Base-by-base conservation (phyloP, 495 filamentous ascomycete species). In the Talaromyces nanjingensis region DNA sequence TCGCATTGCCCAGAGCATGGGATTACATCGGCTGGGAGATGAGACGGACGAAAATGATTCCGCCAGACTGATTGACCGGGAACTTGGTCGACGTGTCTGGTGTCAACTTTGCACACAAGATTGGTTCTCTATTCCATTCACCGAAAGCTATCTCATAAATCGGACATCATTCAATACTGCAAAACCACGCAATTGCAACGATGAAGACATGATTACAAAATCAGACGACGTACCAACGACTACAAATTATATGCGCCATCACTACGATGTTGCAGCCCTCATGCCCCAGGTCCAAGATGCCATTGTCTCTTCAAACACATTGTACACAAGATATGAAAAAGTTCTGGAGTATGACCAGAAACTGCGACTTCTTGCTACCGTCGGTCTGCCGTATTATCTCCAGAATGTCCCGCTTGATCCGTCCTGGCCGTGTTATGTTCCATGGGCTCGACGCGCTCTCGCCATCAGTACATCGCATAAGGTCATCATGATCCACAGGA, bases 401-500 rank as follows among this genome's bases (percentile, higher is more conserved):
- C 76, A 72, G 63, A 71, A 75, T 58, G 66, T 68, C 9, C 67
- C 66, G 2, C 18, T 74, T 1, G 73, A 78, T 60, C 71, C 73
- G 9, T 22, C 59, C 2, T 78, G 78, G 77, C 78, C 77, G 14
- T 55, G 63, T 27, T 74, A 74, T 56, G 72, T 79, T 4, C 71
- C 72, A 6, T 80, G 76, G 73, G 78, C 78, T 6, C 72, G 78
- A n/a, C 70, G 75, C 20, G 72, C 74, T 59, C 66, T 80, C 4
- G 73, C 76, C 1, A 77, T 78, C 18, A 79, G 76, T 3, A 71
- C 74, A n/a, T 74, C 74, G 0, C 77, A 83, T 62, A 83, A 83
- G 58, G 77, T 83, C 45, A 83, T 83, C 59, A 81, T 81, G 80
- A 77, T 83, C 27, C 78, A 83, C 65, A 74, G 79, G 24, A 72